Base-by-base conservation (phyloP, 176 grass and related monocot genomes). In the Calamus simplicifolius region DNA sequence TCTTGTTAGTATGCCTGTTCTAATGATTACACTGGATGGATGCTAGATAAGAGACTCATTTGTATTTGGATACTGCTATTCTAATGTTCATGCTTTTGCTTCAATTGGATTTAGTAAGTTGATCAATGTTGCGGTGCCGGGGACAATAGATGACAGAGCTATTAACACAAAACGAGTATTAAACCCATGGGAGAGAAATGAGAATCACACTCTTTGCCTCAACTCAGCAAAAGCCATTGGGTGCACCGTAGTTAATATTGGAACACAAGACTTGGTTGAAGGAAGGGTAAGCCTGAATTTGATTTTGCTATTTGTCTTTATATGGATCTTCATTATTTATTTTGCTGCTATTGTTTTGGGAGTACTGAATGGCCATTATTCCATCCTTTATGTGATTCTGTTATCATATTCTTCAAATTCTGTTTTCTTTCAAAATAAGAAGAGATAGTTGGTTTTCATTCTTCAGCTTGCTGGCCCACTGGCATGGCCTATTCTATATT, bases 201-300 rank as follows among this genome's bases (percentile, higher is more conserved):
- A 97, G 73, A 97, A 97, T 58, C 93, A 97, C 76, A 97, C 93
- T 49, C 81, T 97, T 43, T 97, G 93, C 84, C 87, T 97, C 83
- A 97, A 97, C 70, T 97, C 93, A 58, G 93, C 93, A 55, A 97
- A 97, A 79, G 93, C 93, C 63, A 97, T 97, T 80, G 93, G 84
- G 65, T 97, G 93, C 63, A 97, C 92, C 48, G 87, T 97, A 29
- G 92, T 97, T 49, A 97, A 97, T 54, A 97, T 97, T 85, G 92
- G 92, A 61, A 97, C 92, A 62, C 92, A 97, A 65, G 92, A 97
- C 75, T 78, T 97, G 73, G 84, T 97, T 64, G 92, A 91, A 81
- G 92, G 92, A 75, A 79, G 92, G 77, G 92, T 97, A 88, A 69
- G 87, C 62, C 25, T 26, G 21, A 31, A 19, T n/a, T n/a, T 16